Conservation (phyloP, 2,329 filamentous ascomycete species). For the Beauveria varroae region DNA sequence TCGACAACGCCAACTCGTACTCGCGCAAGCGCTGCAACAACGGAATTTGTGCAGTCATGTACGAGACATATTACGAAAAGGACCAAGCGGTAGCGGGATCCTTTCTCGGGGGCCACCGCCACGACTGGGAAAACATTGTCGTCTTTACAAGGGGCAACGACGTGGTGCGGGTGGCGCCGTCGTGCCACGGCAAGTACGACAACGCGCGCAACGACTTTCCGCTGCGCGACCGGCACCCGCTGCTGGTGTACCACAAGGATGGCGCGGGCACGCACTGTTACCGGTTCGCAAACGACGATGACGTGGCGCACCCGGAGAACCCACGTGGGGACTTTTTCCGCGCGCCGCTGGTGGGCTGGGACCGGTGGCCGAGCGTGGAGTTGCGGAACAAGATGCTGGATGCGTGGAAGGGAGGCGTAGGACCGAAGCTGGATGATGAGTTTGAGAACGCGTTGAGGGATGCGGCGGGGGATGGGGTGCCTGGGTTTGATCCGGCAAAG, state of each 20-base stretch:
- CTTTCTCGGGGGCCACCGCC: conserved; percentile 28
- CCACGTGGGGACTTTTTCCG: conserved; percentile 18
- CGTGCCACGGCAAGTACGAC: conserved; percentile 20
- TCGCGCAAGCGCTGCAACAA: conserved; percentile 26
- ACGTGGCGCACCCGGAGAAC: conserved; percentile 20
- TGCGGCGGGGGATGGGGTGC: conserved; percentile 20
- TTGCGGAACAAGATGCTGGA: conserved; percentile 20
- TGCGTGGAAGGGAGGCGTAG: conserved; percentile 21
- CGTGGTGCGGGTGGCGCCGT: conserved; percentile 22
- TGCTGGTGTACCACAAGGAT: conserved; percentile 25
- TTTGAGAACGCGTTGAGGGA: conserved; percentile 18
- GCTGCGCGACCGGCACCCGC: conserved; percentile 16
- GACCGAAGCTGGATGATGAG: conserved; percentile 22
- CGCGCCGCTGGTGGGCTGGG: conserved; percentile 22
- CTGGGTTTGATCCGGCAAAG: conserved; percentile 20
- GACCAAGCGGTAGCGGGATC: conserved; percentile 28
- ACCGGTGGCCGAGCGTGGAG: conserved; percentile 19
- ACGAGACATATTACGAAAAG: conserved; percentile 36
- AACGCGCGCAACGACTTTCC: conserved; percentile 18
- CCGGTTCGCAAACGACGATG: conserved; percentile 23
- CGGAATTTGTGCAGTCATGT: conserved; percentile 25
- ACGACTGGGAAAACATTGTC: conserved; percentile 35
- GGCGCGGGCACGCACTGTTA: conserved; percentile 22
- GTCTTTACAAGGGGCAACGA: conserved; percentile 23
- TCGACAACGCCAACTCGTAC: conserved; percentile 26